Evolutionary conservation across 2,329 filamentous ascomycete genomes (phyloP), one percentile per base, ranked within the genome.

Genomic region (Didymella keratinophila): DNA sequence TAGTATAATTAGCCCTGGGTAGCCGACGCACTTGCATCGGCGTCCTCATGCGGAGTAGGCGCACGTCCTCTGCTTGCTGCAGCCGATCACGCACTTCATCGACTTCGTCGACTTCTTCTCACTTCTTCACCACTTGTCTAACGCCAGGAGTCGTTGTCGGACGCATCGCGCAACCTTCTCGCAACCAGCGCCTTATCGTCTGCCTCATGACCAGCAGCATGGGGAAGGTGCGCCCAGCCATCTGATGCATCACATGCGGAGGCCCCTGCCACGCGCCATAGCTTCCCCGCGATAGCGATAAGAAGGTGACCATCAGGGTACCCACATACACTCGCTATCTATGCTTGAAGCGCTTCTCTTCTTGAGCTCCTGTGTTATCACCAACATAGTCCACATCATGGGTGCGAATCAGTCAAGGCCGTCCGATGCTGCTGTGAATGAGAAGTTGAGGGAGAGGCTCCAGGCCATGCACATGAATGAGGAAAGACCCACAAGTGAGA

Each of bases 391-490:
- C 11, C 41, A 45, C 44, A 67, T 37, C 41, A 78, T 78, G 76
- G 75, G 76, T 60, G 56, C 66, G 37, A 67, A 71, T 21, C 71
- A 75, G 56, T 77, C 76, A 12, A 71, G 69, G 60, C 68, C 71
- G 8, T 71, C 71, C 20, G 74, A 77, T 59, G 66, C 71, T 39
- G 67, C 68, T 20, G 72, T 76, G 39, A 73, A 78, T 60, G 73
- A 76, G 68, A 73, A 77, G 69, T 72, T 80, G 37, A 58, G 75
- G 25, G 75, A 79, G 65, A 74, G 77, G 37, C 75, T 81, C 20
- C 75, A 78, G 59, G 74, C 75, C 52, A 75, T 86, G 45, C 78
- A 82, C 52, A 59, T 85, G 34, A 72, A 71, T 47, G 78, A 81
- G 52, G 73, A 81, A 18, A 66, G 69, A 28, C 61, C 69, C 16